Evolutionary conservation across 2,329 filamentous ascomycete species (phyloP).

Genomic region (Verticillium longisporum): DNA sequence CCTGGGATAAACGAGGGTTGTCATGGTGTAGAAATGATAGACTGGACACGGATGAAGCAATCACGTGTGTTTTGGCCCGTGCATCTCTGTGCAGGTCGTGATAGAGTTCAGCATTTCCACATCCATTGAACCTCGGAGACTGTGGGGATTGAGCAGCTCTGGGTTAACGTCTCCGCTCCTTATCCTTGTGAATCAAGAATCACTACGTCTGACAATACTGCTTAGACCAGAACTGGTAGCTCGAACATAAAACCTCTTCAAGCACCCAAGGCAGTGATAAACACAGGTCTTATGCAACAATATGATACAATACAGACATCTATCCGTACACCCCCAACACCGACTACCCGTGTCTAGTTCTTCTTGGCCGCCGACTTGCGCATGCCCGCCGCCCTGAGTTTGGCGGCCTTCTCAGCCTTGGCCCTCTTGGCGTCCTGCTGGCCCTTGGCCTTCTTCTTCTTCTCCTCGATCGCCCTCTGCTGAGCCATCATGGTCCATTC

Average conservation of each 20-base stretch:
- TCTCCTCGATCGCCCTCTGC: slow-evolving; percentile 19
- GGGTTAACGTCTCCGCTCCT: no score
- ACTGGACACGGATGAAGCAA: no score
- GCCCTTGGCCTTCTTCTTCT: slow-evolving; percentile 15
- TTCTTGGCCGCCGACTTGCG: slow-evolving; percentile 17
- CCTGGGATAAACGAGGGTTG: no score
- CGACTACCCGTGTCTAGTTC: slow-evolving; percentile 10
- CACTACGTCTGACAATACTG: neutral
- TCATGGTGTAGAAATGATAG: no score
- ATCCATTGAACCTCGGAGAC: no score
- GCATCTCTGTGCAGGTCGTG: no score
- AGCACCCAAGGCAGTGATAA: neutral
- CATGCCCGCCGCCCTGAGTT: slow-evolving; percentile 4
- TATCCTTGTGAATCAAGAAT: no score
- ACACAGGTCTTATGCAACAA: neutral
- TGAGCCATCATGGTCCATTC: slow-evolving; percentile 17
- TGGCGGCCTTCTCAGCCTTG: slow-evolving; percentile 27
- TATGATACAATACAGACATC: neutral
- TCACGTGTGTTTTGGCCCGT: no score
- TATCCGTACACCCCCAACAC: slow-evolving; percentile 5
- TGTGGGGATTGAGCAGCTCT: no score
- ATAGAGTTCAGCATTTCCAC: neutral
- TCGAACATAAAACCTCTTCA: no score
- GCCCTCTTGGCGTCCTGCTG: slow-evolving; percentile 24
- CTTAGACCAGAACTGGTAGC: no score